A percentile compares a stretch with the other conserved stretches of the same genome.
Conservation (phyloP, 177 flowering plant species). For the Vitis hybrid region DNA sequence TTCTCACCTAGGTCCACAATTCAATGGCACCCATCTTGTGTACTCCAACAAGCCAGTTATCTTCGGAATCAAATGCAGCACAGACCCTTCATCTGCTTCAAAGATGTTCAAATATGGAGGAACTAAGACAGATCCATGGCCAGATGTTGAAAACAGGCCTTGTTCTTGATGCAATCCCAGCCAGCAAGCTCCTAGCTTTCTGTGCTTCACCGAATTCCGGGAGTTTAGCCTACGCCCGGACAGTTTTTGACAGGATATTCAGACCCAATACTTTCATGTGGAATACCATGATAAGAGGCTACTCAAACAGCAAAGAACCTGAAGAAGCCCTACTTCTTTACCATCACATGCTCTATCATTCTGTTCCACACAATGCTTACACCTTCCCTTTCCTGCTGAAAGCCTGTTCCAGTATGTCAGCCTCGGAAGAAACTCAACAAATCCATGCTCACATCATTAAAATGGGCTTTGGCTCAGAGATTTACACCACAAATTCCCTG, state of each 20-base stretch:
- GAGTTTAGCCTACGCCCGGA: constrained; percentile 18
- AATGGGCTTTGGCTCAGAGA: constrained; percentile 19
- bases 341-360: constrained; percentile 17
- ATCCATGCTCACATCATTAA: constrained; percentile 25
- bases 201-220: constrained; percentile 8
- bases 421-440: constrained; percentile 18
- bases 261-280: constrained; percentile 28
- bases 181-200: constrained; percentile 23
- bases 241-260: constrained; percentile 18
- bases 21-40: not conserved
- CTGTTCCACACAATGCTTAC: constrained; percentile 16
- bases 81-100: constrained; percentile 18
- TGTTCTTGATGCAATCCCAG: constrained; percentile 14
- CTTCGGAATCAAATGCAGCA: constrained; percentile 3
- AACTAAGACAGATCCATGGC: constrained; percentile 30
- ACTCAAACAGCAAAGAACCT: constrained; percentile 18
- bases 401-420: constrained; percentile 21
- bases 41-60: not conserved
- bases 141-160: constrained; percentile 26
- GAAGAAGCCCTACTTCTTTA: constrained; percentile 19
- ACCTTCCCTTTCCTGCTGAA: constrained; percentile 31
- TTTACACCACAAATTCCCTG: constrained; percentile 20
- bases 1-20: too few relatives aligned
- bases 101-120: constrained; percentile 24
- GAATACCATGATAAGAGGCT: constrained; percentile 29